Conservation (phyloP, 768 basidiomycete genomes). For the Phylloporus sp. region DNA sequence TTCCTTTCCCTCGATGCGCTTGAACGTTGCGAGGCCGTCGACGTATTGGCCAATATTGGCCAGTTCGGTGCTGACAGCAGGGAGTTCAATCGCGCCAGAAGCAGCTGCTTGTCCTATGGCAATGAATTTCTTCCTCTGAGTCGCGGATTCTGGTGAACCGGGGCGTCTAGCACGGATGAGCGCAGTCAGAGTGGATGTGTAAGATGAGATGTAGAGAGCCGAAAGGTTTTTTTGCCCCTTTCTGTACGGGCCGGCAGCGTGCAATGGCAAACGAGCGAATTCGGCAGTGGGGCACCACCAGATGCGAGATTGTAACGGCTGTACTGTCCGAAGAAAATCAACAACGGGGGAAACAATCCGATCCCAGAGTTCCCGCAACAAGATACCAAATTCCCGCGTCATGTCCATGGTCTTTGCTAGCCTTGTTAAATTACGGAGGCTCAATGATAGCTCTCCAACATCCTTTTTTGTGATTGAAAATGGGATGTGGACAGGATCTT, state of each 20-base stretch:
- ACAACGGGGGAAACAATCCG: background rate
- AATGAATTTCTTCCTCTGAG: background rate
- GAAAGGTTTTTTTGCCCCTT: constrained; percentile 1
- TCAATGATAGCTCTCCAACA: background rate
- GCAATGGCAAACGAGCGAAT: constrained; percentile 1
- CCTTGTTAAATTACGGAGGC: background rate
- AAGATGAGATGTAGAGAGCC: constrained; percentile 13
- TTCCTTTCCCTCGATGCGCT: background rate
- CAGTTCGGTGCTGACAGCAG: background rate
- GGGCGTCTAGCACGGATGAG: constrained; percentile 1
- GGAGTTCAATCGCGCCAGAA: background rate
- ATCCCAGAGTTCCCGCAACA: background rate
- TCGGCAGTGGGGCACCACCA: constrained; percentile 15
- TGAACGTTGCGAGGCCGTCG: background rate
- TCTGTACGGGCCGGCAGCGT: constrained; percentile 2
- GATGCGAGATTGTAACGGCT: constrained; percentile 4
- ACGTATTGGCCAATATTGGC: background rate
- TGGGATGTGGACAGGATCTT: constrained; percentile 1
- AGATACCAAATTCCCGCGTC: background rate
- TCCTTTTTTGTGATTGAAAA: background rate
- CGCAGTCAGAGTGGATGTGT: constrained; percentile 11
- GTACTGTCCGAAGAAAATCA: background rate
- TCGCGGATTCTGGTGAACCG: background rate
- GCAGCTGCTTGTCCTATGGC: background rate
- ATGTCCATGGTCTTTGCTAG: background rate